These are phyloP conservation scores for Pseudogymnoascus sp. DNA, from an alignment of 2,329 filamentous ascomycete genomes.

Conservation along the genomic window DNA sequence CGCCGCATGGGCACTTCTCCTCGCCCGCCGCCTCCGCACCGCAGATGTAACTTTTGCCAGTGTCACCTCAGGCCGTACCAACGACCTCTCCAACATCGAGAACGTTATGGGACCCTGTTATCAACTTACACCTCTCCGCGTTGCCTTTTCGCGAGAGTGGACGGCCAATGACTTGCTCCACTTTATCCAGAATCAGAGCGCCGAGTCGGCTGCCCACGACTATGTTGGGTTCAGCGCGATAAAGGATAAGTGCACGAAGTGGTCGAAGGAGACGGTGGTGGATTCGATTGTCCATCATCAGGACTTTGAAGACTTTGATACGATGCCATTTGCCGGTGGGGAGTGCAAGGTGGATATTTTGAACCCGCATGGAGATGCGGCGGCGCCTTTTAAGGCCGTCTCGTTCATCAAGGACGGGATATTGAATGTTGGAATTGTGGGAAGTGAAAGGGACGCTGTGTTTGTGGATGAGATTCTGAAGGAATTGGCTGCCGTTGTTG, in stretches of 20 bases:
- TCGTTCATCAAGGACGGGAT: slow-evolving; percentile 36
- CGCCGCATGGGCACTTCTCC: slow-evolving; percentile 36
- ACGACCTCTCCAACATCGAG: slow-evolving; percentile 32
- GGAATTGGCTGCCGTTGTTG: slow-evolving; percentile 23
- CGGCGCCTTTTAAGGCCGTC: slow-evolving; percentile 38
- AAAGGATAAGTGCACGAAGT: slow-evolving; percentile 29
- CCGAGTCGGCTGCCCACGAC: slow-evolving; percentile 28
- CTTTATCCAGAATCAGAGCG: slow-evolving; percentile 29
- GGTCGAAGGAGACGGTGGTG: slow-evolving; percentile 24
- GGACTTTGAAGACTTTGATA: slow-evolving; percentile 35
- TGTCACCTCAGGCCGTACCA: slow-evolving; percentile 36
- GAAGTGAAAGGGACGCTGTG: slow-evolving; percentile 33
- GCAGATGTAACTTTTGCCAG: slow-evolving; percentile 36
- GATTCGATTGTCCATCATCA: slow-evolving; percentile 33
- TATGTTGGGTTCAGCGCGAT: slow-evolving; percentile 31
- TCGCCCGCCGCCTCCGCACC: slow-evolving; percentile 30
- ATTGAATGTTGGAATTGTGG: slow-evolving; percentile 38
- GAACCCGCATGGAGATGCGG: slow-evolving; percentile 34
- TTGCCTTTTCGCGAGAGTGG: slow-evolving; percentile 30
- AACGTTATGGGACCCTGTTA: slow-evolving; percentile 38
- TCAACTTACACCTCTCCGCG: slow-evolving; percentile 38
- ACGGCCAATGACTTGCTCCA: slow-evolving; percentile 29
- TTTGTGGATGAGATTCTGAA: slow-evolving; percentile 31
- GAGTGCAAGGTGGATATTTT: slow-evolving; percentile 27
- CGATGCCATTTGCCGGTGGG: slow-evolving; percentile 33